Evolutionary conservation across 2,329 filamentous ascomycete genomes (phyloP), one percentile per base, ranked within the genome.

Genomic region (Xylaria sp.): DNA sequence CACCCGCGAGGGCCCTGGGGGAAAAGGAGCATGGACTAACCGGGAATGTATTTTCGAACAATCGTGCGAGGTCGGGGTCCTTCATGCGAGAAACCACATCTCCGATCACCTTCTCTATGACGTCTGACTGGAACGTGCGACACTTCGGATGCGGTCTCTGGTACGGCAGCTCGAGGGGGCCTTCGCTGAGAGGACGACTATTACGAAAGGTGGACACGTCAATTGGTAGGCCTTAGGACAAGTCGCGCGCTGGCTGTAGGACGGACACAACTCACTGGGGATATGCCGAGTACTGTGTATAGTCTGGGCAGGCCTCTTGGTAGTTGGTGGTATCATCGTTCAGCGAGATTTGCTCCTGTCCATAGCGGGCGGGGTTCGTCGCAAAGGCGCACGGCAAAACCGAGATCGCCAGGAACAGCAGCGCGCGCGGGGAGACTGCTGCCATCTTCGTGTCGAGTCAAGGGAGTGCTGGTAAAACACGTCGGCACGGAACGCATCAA

Each of bases 31-130:
- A 23, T 52, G 10, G 19, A 72, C 72, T 69, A 41, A 74, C 72
- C 4, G 94, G 94, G 67, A 96, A 98, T 2, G 94, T 89, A 73
- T 99, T 99, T 74, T 96, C 92, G 74, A 99, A 99, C 10, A 99
- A 81, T 25, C 93, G 88, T 3, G 94, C 94, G 11, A 99, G 85
- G 70, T 98, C 95, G 15, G 90, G 89, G 71, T 98, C 90, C 61
- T 88, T 83, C 79, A 99, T 90, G 54, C 87, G 89, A 27, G 85
- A 83, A 5, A 90, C 95, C 67, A 99, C 83, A 68, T 97, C 88
- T 29, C 87, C 76, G 64, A 99, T 97, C 53, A 97, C 90, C 71
- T 90, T 84, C 75, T 99, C 95, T 46, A 98, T 96, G 3, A 90
- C 83, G 23, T 90, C 86, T 0, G 93, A 97, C 58, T 87, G 85